Base-by-base conservation (phyloP, 176 grass and related monocot genomes). In the Poa annua region DNA sequence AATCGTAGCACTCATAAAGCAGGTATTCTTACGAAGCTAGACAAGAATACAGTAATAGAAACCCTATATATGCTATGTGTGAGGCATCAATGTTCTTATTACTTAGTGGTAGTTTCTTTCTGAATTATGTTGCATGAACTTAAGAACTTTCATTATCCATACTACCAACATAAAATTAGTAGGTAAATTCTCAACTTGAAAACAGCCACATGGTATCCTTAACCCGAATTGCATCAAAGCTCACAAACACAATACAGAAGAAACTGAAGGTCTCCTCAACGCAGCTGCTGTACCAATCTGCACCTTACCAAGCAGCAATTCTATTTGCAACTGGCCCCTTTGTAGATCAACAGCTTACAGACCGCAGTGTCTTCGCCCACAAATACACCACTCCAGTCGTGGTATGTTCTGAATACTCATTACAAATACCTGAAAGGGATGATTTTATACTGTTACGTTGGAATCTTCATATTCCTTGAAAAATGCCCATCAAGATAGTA, bases 181-280 rank as follows among this genome's bases (percentile, higher is more conserved):
- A 29, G 6, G 7, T 62, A 26, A 52, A 50, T 44, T 47, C 3
- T 44, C 47, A 35, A n/a, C 48, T 70, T 72, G 16, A 70, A 71
- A 16, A 11, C 26, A 13, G 8, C 34, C 8, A 79, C 11, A 49
- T 81, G 41, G 22, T 92, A 25, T 86, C 93, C 93, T 99, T 99
- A 80, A 96, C 91, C 73, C 10, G 8, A 66, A 20, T 71, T 90
- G 79, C 17, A 82, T 66, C 66, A 29, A 88, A 99, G 97, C 88
- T 99, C 74, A 99, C 97, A 71, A 99, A 96, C 76, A 99, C 97
- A 39, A 99, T 99, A 92, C 97, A 99, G 80, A 99, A 96, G 90
- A 99, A 61, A 83, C 86, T 94, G 86, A 99, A 99, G 91, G 84
- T 99, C 66, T 96, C 97, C 16, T 99, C 97, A 42, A 99, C 97